Evolutionary conservation across 1,139 yeast genomes (phyloP).

Genomic region (Kodamaea plutei): DNA sequence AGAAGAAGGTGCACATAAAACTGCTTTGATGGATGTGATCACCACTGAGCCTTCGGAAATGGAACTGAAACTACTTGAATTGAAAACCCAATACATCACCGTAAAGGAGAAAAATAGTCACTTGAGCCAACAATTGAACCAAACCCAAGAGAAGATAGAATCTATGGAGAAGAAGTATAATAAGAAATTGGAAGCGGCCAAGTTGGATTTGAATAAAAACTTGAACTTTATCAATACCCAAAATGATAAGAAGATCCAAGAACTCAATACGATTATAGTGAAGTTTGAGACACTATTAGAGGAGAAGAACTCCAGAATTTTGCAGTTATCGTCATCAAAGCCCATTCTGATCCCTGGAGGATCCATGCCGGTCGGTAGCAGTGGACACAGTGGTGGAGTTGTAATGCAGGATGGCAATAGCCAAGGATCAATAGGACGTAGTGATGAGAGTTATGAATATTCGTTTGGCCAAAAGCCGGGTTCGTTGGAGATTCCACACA

Average conservation of each 20-base stretch:
- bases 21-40: background rate
- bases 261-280: constrained; percentile 24
- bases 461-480: background rate
- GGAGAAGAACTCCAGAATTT: constrained; percentile 34
- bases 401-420: too few relatives aligned
- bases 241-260: constrained; percentile 25
- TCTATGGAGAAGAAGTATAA: constrained; percentile 19
- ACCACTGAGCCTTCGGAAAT: constrained; percentile 9
- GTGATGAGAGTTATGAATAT: background rate
- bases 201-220: constrained; percentile 19
- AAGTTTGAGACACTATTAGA: constrained; percentile 36
- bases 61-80: constrained; percentile 19
- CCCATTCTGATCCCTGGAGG: constrained; percentile 40
- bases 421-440: too few relatives aligned
- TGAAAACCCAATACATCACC: constrained; percentile 19
- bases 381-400: constrained; percentile 3
- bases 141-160: constrained; percentile 16
- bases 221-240: constrained; percentile 11
- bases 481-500: background rate
- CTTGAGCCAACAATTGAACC: constrained; percentile 14
- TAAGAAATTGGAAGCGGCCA: constrained; percentile 21
- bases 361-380: background rate
- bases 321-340: constrained; percentile 35
- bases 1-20: background rate
- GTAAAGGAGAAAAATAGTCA: constrained; percentile 18